Evolutionary conservation across 257 asterid genomes (phyloP).

Genomic region (Solanum pimpinellifolium): DNA sequence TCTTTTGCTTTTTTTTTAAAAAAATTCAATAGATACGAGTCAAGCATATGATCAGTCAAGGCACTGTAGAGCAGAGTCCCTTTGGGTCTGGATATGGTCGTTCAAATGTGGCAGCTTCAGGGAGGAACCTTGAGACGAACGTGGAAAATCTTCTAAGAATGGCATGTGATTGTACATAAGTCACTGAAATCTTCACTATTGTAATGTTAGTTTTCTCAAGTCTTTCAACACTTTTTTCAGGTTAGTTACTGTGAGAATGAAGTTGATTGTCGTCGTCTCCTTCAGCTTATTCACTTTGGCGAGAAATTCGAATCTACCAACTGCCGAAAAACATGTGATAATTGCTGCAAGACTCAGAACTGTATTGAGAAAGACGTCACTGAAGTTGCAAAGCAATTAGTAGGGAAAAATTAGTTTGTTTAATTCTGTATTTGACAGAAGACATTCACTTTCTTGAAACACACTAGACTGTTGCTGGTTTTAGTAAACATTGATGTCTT

Average conservation of each 20-base stretch:
- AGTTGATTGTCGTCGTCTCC: slow-evolving; percentile 91
- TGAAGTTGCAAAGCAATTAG: slow-evolving; percentile 73
- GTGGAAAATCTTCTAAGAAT: slow-evolving; percentile 80
- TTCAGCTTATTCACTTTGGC: slow-evolving; percentile 94
- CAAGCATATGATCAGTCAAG: slow-evolving; percentile 94
- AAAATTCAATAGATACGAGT: slow-evolving; percentile 61
- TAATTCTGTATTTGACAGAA: neutral
- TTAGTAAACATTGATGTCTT: neutral
- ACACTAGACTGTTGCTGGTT: neutral
- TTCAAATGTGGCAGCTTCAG: slow-evolving; percentile 38
- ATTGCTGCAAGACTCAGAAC: slow-evolving; percentile 64
- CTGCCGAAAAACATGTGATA: slow-evolving; percentile 89
- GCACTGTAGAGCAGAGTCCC: slow-evolving; percentile 52
- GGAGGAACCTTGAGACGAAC: slow-evolving; percentile 83
- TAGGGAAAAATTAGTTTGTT: slow-evolving; percentile 11
- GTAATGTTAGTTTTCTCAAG: neutral
- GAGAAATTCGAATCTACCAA: slow-evolving; percentile 73
- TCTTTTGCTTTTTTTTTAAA: neutral
- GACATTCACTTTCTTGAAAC: neutral
- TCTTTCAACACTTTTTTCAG: slow-evolving; percentile 35
- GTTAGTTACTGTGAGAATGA: slow-evolving; percentile 92
- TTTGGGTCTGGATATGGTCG: slow-evolving; percentile 47
- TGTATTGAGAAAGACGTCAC: slow-evolving; percentile 83
- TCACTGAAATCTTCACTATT: neutral
- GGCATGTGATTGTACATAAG: slow-evolving; percentile 29